These are phyloP conservation scores for Ceratocystis destructans DNA, from an alignment of 2,329 filamentous ascomycete species.

Conservation along the genomic window DNA sequence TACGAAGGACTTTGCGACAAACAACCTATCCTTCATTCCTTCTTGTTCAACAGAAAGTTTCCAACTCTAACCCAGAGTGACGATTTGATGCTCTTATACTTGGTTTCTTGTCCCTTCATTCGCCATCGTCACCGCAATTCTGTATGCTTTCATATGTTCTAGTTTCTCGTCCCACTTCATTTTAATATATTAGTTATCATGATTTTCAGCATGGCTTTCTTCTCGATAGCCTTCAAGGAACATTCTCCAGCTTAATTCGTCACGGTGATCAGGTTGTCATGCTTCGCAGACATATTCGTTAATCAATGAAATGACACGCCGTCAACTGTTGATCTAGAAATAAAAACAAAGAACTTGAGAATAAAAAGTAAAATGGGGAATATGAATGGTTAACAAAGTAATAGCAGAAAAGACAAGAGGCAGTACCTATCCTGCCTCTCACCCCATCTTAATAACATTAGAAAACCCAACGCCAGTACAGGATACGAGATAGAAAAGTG, in stretches of 20 bases:
- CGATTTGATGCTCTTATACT: not conserved
- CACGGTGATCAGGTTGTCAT: too few species aligned
- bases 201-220: not conserved
- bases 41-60: too few species aligned
- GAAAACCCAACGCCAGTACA: conserved; percentile 19
- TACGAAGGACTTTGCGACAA: too few species aligned
- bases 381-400: conserved; percentile 20
- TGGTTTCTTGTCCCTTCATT: not conserved
- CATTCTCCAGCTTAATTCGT: too few species aligned
- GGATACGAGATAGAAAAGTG: conserved; percentile 12
- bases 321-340: not conserved
- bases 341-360: conserved; percentile 9
- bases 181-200: not conserved
- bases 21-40: too few species aligned
- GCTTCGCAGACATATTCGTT: too few species aligned
- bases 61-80: not conserved
- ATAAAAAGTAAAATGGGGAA: conserved; percentile 15
- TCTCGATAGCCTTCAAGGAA: not conserved
- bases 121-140: not conserved
- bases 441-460: conserved; percentile 15
- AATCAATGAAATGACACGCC: conserved; percentile 25
- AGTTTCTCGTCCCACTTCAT: not conserved
- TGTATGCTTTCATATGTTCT: not conserved
- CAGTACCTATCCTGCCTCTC: conserved; percentile 12
- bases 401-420: conserved; percentile 16